Percentiles rank a stretch among this genome's conserved stretches.
Evolutionary conservation across 352 stramenopile genomes (phyloP).

Genomic region (Thraustochytrium sp.): DNA sequence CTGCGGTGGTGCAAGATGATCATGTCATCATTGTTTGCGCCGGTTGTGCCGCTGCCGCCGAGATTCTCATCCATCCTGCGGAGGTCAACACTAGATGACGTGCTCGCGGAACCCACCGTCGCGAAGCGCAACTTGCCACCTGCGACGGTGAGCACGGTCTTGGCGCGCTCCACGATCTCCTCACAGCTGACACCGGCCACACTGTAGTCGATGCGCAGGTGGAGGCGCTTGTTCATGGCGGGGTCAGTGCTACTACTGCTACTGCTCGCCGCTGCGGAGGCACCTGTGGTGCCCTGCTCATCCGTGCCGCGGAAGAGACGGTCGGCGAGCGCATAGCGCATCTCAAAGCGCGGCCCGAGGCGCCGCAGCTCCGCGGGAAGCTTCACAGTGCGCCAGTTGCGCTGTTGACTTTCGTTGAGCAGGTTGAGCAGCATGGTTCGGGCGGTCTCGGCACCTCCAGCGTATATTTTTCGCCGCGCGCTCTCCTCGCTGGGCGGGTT

Average conservation of each 20-base stretch:
- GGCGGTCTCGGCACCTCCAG: conserved; percentile 13
- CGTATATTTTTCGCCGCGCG: not conserved
- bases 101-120: not conserved
- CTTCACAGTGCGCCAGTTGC: not conserved
- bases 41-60: too few species aligned
- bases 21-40: not conserved
- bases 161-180: not conserved
- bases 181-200: not conserved
- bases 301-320: too few species aligned
- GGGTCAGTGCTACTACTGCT: not conserved
- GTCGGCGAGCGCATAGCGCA: not conserved
- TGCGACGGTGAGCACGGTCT: not conserved
- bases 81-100: too few species aligned
- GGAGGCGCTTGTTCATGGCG: not conserved
- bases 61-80: too few species aligned
- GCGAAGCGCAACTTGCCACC: not conserved
- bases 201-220: conserved; percentile 6
- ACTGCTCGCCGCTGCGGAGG: not conserved
- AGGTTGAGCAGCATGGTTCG: not conserved
- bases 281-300: too few species aligned
- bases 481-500: not conserved
- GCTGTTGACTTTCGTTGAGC: conserved; percentile 4
- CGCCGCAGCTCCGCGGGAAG: not conserved
- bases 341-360: not conserved
- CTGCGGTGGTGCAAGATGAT: not conserved